Conservation (phyloP, 345 rosid genomes). For the Corchorus olitorius region DNA sequence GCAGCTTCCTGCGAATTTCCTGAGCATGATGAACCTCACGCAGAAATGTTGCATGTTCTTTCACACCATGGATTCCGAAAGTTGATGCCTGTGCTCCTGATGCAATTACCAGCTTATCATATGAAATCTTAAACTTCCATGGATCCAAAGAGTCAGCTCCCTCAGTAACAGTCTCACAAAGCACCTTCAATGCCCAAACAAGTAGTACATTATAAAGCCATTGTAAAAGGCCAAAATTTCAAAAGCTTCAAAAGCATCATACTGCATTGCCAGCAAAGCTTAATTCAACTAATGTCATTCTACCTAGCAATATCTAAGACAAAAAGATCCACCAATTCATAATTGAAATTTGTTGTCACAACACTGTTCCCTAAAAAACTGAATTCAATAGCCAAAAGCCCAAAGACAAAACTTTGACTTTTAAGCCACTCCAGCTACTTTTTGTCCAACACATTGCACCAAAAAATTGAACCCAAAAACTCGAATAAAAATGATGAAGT, state of each 20-base stretch:
- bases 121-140: conserved; percentile 74
- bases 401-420: neutral
- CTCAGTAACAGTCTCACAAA: conserved; percentile 80
- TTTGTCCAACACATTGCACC: neutral
- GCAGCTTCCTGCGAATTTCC: conserved; percentile 89
- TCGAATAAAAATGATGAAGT: neutral
- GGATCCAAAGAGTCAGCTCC: conserved; percentile 53
- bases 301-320: neutral
- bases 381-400: neutral
- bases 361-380: neutral
- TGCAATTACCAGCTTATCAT: conserved; percentile 87
- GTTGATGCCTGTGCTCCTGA: conserved; percentile 85
- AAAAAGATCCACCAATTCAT: neutral
- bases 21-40: conserved; percentile 96
- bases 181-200: conserved; percentile 52
- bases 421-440: neutral
- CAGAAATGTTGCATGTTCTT: conserved; percentile 74
- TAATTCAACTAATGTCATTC: neutral
- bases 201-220: conserved; percentile 14
- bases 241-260: neutral
- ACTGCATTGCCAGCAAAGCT: neutral
- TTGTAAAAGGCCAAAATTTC: neutral
- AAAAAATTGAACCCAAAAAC: neutral
- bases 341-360: neutral
- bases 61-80: conserved; percentile 80